Percentiles rank a stretch among this genome's conserved stretches.
Conservation (phyloP, 108 stramenopile genomes). For the Schizochytrium sp. region DNA sequence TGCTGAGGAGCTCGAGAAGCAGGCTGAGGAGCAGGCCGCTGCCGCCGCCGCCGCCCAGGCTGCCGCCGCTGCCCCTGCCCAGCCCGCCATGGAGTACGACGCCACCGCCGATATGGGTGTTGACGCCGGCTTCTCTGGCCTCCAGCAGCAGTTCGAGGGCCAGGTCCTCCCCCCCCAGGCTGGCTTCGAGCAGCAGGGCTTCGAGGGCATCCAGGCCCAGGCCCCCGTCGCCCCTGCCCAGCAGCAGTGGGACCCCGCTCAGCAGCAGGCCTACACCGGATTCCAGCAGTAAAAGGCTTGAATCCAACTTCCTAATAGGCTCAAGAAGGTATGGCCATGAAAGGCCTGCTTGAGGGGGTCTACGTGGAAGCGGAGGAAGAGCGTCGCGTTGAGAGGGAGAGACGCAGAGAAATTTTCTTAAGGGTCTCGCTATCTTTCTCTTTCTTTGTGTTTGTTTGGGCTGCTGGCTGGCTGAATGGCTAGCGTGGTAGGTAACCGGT, state of each 20-base stretch:
- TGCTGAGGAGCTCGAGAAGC: conserved; percentile 98
- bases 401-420: too few species aligned
- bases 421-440: too few species aligned
- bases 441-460: too few species aligned
- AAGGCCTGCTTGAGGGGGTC: too few species aligned
- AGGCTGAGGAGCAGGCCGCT: conserved; percentile 90
- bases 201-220: conserved; percentile 39
- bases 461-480: too few species aligned
- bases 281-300: conserved; percentile 27
- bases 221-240: conserved; percentile 10
- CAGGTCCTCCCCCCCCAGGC: conserved; percentile 46
- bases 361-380: too few species aligned
- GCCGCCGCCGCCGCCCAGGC: conserved; percentile 83
- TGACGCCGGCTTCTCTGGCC: conserved; percentile 58
- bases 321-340: too few species aligned
- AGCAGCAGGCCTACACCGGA: conserved; percentile 42
- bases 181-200: conserved; percentile 20
- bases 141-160: conserved; percentile 26
- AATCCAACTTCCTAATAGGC: too few species aligned
- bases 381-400: too few species aligned
- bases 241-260: conserved; percentile 53
- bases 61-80: conserved; percentile 65
- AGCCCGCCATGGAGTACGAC: conserved; percentile 71
- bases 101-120: conserved; percentile 66
- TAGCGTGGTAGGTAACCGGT: too few species aligned